Base-by-base conservation (phyloP, 2,329 filamentous ascomycete species). In the Bipolaris oryzae region DNA sequence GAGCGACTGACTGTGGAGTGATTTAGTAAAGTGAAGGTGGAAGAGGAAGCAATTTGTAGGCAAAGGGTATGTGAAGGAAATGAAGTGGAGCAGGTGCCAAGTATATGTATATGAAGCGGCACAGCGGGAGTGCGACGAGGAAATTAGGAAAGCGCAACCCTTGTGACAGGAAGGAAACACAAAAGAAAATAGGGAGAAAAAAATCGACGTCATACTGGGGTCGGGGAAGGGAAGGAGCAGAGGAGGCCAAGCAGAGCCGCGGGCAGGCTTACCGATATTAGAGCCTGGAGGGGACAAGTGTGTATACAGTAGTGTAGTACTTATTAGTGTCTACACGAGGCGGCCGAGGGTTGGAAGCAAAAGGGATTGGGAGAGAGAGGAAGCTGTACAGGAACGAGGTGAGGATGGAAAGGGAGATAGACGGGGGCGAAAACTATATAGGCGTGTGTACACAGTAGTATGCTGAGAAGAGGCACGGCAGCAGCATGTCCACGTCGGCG, bases 371-470 rank as follows among this genome's bases (percentile, higher is more conserved):
- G 47, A 23, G 18, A 16, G 15, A 28, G 25, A 41, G 21, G 38
- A 47, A n/a, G 21, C 44, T 44, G 53, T 37, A 47, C 50, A 49
- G 42, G 41, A 28, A 42, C 42, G 18, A 15, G 35, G 53, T 42
- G 35, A 37, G 35, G 45, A 47, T 28, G 11, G 9, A 13, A 25
- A 31, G 23, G 11, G 21, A 21, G 33, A 48, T 50, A 25, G 48
- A 50, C 46, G 52, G 56, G 47, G 41, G 53, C 50, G 60, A 60
- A 55, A 52, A 50, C 54, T 62, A 65, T 65, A 65, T 58, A 60
- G 48, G 49, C 25, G 35, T 13, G 23, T 48, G 38, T n/a, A n/a
- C n/a, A n/a, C n/a, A n/a, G 7, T 13, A 13, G 18, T 20, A 9
- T 6, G 43, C 13, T 45, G 34, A 23, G 31, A 42, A 42, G 55